Percentiles rank a stretch among this genome's conserved stretches.
Conservation (phyloP, 2,329 filamentous ascomycete species). For the Sporothrix pseudoabietina region DNA sequence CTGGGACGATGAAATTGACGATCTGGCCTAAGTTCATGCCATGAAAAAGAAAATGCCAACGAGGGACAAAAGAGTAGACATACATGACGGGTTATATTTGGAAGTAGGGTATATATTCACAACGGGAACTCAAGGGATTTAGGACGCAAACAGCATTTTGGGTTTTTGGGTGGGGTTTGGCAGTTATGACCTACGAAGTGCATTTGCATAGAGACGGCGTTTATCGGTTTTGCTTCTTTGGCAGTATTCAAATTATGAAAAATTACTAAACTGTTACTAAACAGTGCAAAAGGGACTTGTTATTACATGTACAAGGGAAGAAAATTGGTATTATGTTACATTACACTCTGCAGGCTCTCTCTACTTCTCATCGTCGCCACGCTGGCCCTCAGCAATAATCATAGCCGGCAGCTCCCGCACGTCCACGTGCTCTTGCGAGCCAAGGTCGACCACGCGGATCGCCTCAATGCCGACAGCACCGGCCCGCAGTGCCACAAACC, state of each 20-base stretch:
- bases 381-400: constrained; percentile 50
- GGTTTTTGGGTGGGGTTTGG: background rate
- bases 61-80: background rate
- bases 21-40: constrained; percentile 34
- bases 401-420: constrained; percentile 73
- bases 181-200: background rate
- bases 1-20: constrained; percentile 58
- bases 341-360: background rate
- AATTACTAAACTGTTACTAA: background rate
- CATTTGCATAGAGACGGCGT: constrained; percentile 28
- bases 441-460: constrained; percentile 71
- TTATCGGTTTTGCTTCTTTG: background rate
- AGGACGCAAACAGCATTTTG: background rate
- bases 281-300: background rate
- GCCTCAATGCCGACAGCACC: constrained; percentile 73
- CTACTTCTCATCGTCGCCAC: constrained; percentile 31
- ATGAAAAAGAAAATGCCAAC: background rate
- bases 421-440: constrained; percentile 74
- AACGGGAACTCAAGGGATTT: background rate
- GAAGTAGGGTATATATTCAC: constrained; percentile 3
- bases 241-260: background rate
- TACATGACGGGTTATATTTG: background rate
- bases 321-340: constrained; percentile 7
- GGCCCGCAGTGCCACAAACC: constrained; percentile 67
- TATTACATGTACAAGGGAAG: background rate